Evolutionary conservation across 2,329 filamentous ascomycete genomes (phyloP).

Genomic region (Tolypocladium album): DNA sequence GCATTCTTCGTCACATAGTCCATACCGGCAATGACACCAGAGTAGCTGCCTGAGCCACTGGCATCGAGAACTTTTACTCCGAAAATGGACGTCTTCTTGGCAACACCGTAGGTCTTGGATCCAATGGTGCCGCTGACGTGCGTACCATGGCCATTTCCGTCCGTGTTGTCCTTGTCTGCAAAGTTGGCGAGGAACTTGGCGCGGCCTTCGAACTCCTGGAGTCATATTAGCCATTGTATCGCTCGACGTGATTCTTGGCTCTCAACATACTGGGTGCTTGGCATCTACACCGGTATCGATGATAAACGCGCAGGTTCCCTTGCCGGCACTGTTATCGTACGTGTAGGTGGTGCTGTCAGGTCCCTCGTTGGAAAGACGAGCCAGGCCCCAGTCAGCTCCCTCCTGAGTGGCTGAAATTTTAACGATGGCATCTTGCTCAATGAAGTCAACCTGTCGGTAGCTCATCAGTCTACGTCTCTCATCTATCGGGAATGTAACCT

Average conservation of each 20-base stretch:
- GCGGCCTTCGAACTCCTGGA: constrained; percentile 29
- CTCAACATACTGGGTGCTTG: constrained; percentile 21
- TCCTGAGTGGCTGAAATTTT: constrained; percentile 41
- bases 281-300: constrained; percentile 32
- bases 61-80: constrained; percentile 34
- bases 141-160: constrained; percentile 36
- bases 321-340: constrained; percentile 26
- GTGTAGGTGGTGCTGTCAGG: constrained; percentile 18
- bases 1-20: constrained; percentile 28
- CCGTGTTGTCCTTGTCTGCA: constrained; percentile 21
- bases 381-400: constrained; percentile 28
- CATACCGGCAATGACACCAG: constrained; percentile 32
- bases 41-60: constrained; percentile 23
- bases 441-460: constrained; percentile 17
- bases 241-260: background rate
- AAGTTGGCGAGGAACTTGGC: constrained; percentile 28
- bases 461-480: background rate
- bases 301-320: constrained; percentile 31
- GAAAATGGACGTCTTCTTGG: constrained; percentile 31
- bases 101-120: constrained; percentile 30
- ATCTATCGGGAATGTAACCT: background rate
- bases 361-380: constrained; percentile 23
- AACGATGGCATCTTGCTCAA: constrained; percentile 29
- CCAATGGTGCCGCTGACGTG: constrained; percentile 36
- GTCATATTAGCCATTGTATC: background rate